Base-by-base conservation (phyloP, 805 yeast species). In the Cyberlindnera maclurae region DNA sequence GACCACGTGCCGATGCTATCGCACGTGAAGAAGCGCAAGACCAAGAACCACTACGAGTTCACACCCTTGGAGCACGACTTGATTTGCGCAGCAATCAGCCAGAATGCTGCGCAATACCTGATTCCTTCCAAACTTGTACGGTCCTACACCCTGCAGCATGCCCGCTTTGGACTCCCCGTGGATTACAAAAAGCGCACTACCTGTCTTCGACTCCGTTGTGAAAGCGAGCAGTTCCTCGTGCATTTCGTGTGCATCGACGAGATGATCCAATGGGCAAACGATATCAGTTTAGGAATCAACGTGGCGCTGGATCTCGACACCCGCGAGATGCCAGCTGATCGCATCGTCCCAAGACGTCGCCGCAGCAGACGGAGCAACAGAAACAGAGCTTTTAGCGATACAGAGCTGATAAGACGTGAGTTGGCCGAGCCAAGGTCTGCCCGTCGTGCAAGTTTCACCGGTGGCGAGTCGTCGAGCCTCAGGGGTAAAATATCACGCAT, bases 61-160 rank as follows among this genome's bases (percentile, higher is more conserved):
- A 49, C 54, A 15, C 41, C 52, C 9, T 31, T 47, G 8, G 60
- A 57, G 31, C 53, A 47, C n/a, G 54, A 54, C 4, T 46, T 47
- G 31, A 43, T 55, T 5, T 12, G 49, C 5, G 50, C 47, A 12
- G 41, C 47, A 4, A 37, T 54, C 18, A 37, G 24, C 10, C 37
- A 36, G 12, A 43, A 41, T n/a, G 51, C 50, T 7, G 10, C 28
- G 1, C 35, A 43, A 26, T 49, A 47, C 24, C 40, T 51, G 0
- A 38, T 41, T 0, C 31, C 42, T 1, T 15, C 34, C 1, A 68
- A 58, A 36, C 55, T 82, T 24, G 49, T 72, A n/a, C 69, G 79
- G 45, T 74, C 87, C 0, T 89, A 77, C 58, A 78, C 96, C 2
- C 67, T 90, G 29, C 97, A 93, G 59, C 79, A 80, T 60, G 89